phyloP scores from a whole-genome alignment of 768 basidiomycete species.

The Podaxis rugospora region DNA sequence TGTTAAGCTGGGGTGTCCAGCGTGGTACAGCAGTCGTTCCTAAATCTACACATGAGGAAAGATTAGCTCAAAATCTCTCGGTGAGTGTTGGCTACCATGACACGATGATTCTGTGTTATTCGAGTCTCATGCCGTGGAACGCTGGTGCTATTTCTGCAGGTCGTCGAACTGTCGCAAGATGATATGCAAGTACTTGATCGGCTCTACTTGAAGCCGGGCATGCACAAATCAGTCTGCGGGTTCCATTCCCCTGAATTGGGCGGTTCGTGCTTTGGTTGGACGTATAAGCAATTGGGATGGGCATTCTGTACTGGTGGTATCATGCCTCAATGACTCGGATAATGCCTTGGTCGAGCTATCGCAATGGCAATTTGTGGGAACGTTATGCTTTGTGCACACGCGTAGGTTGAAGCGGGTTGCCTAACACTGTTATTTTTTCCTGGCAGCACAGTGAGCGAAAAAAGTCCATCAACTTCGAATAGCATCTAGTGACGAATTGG shows the following conservation, averaged over 20 bases:
- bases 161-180: slow-evolving; percentile 27
- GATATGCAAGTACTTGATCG: slow-evolving; percentile 34
- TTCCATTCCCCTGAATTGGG: slow-evolving; percentile 25
- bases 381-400: background rate
- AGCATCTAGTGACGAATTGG: background rate
- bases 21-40: slow-evolving; percentile 50
- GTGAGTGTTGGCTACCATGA: slow-evolving; percentile 16
- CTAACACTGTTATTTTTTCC: background rate
- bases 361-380: background rate
- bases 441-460: no score
- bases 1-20: slow-evolving; percentile 56
- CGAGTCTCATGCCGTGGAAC: slow-evolving; percentile 8
- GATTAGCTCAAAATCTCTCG: slow-evolving; percentile 40
- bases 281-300: slow-evolving; percentile 34
- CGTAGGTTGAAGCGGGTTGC: background rate
- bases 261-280: slow-evolving; percentile 32
- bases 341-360: background rate
- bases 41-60: slow-evolving; percentile 38
- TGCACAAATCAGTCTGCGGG: slow-evolving; percentile 32
- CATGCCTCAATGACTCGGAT: slow-evolving; percentile 5
- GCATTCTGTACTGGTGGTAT: slow-evolving; percentile 25
- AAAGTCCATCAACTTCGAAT: background rate
- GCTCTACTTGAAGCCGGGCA: slow-evolving; percentile 33
- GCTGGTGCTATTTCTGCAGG: slow-evolving; percentile 17
- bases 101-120: background rate